Conservation (phyloP, 495 filamentous ascomycete genomes). For the Penicillium taxi region DNA sequence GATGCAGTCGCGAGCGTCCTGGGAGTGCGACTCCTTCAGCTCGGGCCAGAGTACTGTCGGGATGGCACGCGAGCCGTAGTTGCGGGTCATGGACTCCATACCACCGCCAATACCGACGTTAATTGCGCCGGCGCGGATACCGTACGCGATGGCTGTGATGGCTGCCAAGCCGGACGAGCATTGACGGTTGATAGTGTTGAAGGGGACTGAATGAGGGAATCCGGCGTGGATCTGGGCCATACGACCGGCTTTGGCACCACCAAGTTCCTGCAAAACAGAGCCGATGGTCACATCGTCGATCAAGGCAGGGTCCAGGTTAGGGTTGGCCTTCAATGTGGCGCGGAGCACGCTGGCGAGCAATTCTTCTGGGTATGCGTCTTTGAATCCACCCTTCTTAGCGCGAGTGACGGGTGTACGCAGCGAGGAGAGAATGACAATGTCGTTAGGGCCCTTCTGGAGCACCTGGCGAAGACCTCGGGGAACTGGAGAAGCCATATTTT, state of each 20-base stretch:
- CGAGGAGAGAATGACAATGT: conserved; percentile 82
- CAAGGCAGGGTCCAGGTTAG: conserved; percentile 59
- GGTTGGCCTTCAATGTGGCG: conserved; percentile 68
- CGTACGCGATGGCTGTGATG: conserved; percentile 61
- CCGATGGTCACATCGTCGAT: conserved; percentile 81
- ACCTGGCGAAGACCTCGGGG: conserved; percentile 65
- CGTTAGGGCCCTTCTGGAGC: conserved; percentile 68
- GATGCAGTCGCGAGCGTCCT: conserved; percentile 75
- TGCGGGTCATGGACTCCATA: conserved; percentile 90
- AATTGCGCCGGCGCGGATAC: conserved; percentile 64
- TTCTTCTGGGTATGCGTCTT: conserved; percentile 86
- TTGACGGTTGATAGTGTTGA: conserved; percentile 82
- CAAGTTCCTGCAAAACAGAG: conserved; percentile 83
- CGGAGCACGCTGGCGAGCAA: conserved; percentile 73
- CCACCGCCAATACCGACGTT: conserved; percentile 78
- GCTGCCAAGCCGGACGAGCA: conserved; percentile 71
- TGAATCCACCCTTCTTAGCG: conserved; percentile 73
- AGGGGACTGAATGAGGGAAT: conserved; percentile 61
- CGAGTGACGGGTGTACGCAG: conserved; percentile 80
- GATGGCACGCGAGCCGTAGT: conserved; percentile 77
- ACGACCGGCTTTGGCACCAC: conserved; percentile 81
- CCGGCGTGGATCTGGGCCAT: conserved; percentile 83
- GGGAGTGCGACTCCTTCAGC: conserved; percentile 51
- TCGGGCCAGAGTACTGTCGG: conserved; percentile 73
- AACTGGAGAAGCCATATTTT: conserved; percentile 46